Percentiles rank a stretch among this genome's conserved stretches.
Conservation (phyloP, 2,329 filamentous ascomycete genomes). For the Pestalotiopsis sp. region DNA sequence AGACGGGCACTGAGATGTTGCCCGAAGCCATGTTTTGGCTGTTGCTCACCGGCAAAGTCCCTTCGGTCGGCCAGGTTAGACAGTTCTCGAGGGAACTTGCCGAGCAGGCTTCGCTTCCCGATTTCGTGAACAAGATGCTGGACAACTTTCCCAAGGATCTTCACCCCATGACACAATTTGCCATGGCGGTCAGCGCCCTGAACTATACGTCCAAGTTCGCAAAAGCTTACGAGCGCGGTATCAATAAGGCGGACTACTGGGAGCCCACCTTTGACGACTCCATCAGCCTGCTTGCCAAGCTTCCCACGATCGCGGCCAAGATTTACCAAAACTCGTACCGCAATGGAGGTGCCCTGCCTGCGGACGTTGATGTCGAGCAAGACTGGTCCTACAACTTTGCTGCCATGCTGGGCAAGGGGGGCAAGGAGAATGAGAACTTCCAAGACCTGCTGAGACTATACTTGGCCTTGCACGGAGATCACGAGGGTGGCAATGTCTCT, state of each 20-base stretch:
- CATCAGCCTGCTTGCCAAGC: slow-evolving; percentile 92
- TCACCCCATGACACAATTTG: slow-evolving; percentile 98
- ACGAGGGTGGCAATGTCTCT: slow-evolving; percentile 97
- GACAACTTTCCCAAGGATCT: slow-evolving; percentile 87
- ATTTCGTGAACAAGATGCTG: slow-evolving; percentile 84
- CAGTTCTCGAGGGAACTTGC: slow-evolving; percentile 84
- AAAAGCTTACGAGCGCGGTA: slow-evolving; percentile 85
- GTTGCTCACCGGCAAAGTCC: slow-evolving; percentile 89
- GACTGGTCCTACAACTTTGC: slow-evolving; percentile 99
- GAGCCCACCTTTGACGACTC: slow-evolving; percentile 96
- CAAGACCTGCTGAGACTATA: slow-evolving; percentile 94
- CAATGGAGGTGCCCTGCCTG: slow-evolving; percentile 72
- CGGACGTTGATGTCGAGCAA: slow-evolving; percentile 78
- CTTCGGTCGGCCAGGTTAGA: slow-evolving; percentile 80
- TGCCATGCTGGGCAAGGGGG: slow-evolving; percentile 89
- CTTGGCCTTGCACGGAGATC: slow-evolving; percentile 94
- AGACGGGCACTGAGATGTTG: slow-evolving; percentile 91
- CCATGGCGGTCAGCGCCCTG: slow-evolving; percentile 91
- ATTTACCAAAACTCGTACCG: slow-evolving; percentile 93
- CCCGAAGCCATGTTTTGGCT: slow-evolving; percentile 99
- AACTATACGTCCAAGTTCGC: slow-evolving; percentile 95
- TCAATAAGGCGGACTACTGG: slow-evolving; percentile 98
- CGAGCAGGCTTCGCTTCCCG: slow-evolving; percentile 79
- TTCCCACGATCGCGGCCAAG: slow-evolving; percentile 94
- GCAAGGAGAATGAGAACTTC: slow-evolving; percentile 88